A percentile compares a stretch with the other conserved stretches of the same genome.
Conservation (phyloP, 139 green algal species). For the Asterochloris sp. region DNA sequence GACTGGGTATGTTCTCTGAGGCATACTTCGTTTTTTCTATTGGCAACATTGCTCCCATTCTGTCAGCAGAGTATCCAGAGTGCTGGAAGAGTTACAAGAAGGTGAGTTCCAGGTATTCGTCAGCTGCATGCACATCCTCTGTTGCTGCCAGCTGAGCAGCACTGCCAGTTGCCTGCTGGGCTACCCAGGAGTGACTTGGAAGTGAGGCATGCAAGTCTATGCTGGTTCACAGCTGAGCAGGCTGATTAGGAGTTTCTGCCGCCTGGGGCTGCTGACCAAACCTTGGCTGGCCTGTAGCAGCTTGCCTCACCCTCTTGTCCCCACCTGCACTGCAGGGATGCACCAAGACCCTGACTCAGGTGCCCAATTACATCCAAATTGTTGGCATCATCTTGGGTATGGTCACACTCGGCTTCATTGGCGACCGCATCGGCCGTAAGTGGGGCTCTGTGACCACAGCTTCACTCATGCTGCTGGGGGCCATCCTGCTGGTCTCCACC, state of each 20-base stretch:
- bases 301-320: not conserved
- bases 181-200: too few relatives aligned
- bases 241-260: too few relatives aligned
- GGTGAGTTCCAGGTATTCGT: too few relatives aligned
- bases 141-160: too few relatives aligned
- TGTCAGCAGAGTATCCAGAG: not conserved
- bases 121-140: too few relatives aligned
- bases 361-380: slow-evolving; percentile 18
- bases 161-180: too few relatives aligned
- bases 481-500: slow-evolving; percentile 48
- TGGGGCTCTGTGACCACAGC: slow-evolving; percentile 54
- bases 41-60: slow-evolving; percentile 11
- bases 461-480: slow-evolving; percentile 63
- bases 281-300: too few relatives aligned
- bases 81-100: not conserved
- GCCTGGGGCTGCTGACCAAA: too few relatives aligned
- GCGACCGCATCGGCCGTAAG: slow-evolving; percentile 60
- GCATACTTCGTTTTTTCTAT: slow-evolving; percentile 20
- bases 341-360: slow-evolving; percentile 11
- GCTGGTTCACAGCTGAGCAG: too few relatives aligned
- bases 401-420: slow-evolving; percentile 40
- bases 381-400: slow-evolving; percentile 53
- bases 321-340: not conserved
- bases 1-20: slow-evolving; percentile 15
- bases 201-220: too few relatives aligned